Evolutionary conservation across 257 asterid species (phyloP), one percentile per base, ranked within the genome.

Genomic region (Fraxinus excelsior): DNA sequence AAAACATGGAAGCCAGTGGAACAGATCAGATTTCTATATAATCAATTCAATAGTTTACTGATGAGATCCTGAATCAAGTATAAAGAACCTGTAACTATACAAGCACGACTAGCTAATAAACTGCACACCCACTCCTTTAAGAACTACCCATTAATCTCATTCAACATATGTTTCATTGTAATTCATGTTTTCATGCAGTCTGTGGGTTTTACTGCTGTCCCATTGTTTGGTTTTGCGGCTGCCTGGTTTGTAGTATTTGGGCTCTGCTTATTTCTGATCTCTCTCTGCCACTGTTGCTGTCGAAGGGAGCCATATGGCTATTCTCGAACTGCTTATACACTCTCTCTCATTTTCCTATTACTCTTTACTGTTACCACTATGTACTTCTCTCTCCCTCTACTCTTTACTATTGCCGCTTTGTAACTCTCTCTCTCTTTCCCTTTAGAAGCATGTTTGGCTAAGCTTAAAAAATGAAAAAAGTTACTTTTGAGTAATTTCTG

Each of bases 311-410:
- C 93, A 73, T 91, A 88, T 38, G 94, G 86, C 82, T 88, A 86
- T 73, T 91, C 97, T 40, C 85, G 85, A 74, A 60, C 73, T 14
- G 96, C 94, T 58, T 88, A 91, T 70, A 87, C 93, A 5, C 86
- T 91, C 87, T 90, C 98, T 51, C 92, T 91, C 84, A 71, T 93
- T 82, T 75, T 93, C 82, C 94, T 93, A 81, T 19, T 86, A 37
- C 74, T 87, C 78, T 90, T 88, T 64, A 86, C 91, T 74, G 21
- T 86, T 13, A 80, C 82, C 11, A 90, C 95, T 79, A 80, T 87
- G 96, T 93, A 93, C 79, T 25, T 67, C 67, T 44, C 71, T 51
- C 81, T 69, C 81, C 32, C 14, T 25, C 65, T 87, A 80, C 71
- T 83, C 72, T 87, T 82, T 53, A 87, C 90, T 56, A 31, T 84